Base-by-base conservation (phyloP, 768 basidiomycete genomes). In the Antrodiella citrinella region DNA sequence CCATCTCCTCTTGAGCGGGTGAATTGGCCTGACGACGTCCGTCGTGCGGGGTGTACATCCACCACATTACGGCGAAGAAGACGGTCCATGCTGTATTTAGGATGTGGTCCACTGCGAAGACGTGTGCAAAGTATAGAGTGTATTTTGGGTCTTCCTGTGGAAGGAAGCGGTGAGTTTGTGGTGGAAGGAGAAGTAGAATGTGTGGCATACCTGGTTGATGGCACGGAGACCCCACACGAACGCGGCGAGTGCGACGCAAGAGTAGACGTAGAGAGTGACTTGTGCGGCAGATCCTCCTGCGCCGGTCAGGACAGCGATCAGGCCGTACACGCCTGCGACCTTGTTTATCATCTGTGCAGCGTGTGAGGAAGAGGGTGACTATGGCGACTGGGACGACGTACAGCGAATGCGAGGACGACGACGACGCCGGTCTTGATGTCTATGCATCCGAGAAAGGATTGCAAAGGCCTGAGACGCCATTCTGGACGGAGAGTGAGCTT, bases 351-450 rank as follows among this genome's bases (percentile, higher is more conserved):
- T 69, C 88, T 89, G 60, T 21, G 45, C 7, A 46, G 50, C 44
- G 30, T 59, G 54, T 55, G 35, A 47, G 49, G 55, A 35, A 42
- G 58, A 18, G 43, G 44, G 38, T 19, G n/a, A 24, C 21, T 15
- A 26, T 47, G 41, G 21, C 50, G 47, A 22, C 13, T 43, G 15
- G 51, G 39, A 45, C 51, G 23, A 75, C 88, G 55, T 56, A 96
- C 89, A 11, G 88, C 90, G 59, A 99, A 97, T 44, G 95, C 77
- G 20, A 96, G 74, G 52, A 87, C 84, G 50, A 98, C 76, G 44
- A 79, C 86, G 52, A 91, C 92, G 45, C 92, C 95, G 0, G 90
- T 90, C 71, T 97, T 98, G 66, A 98, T 78, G 72, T 98, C 94
- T 55, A 95, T 76, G 45, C 91, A 64, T 48, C 89, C 89, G 43